Conservation (phyloP, 2,329 filamentous ascomycete species). For the Bipolaris sorokiniana region DNA sequence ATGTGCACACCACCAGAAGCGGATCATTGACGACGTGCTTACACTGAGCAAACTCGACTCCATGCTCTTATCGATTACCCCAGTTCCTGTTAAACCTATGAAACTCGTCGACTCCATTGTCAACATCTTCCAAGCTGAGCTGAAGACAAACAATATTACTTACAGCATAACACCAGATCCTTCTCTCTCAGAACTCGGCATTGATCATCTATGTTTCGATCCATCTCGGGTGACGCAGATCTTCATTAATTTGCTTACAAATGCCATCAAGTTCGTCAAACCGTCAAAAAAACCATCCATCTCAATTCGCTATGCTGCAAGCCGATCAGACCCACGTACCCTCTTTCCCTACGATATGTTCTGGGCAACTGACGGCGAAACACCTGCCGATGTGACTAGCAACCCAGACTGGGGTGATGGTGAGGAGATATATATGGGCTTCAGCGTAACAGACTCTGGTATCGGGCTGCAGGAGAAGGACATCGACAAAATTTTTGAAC, state of each 20-base stretch:
- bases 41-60: slow-evolving; percentile 56
- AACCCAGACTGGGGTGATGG: slow-evolving; percentile 47
- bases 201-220: slow-evolving; percentile 52
- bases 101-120: slow-evolving; percentile 47
- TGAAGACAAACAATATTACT: slow-evolving; percentile 41
- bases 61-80: slow-evolving; percentile 52
- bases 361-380: slow-evolving; percentile 37
- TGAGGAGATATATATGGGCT: slow-evolving; percentile 48
- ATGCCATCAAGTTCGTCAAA: slow-evolving; percentile 53
- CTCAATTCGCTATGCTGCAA: slow-evolving; percentile 48
- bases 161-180: slow-evolving; percentile 44
- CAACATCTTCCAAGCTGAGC: slow-evolving; percentile 49
- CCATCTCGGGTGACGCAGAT: slow-evolving; percentile 66
- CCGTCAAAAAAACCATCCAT: slow-evolving; percentile 44
- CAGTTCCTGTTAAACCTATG: slow-evolving; percentile 47
- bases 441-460: slow-evolving; percentile 51
- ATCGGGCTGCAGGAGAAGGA: slow-evolving; percentile 51
- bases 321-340: slow-evolving; percentile 26
- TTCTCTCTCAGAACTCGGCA: slow-evolving; percentile 44
- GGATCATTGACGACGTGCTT: slow-evolving; percentile 57
- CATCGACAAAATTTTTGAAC: slow-evolving; percentile 47
- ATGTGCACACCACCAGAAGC: slow-evolving; percentile 56
- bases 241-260: slow-evolving; percentile 76
- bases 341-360: slow-evolving; percentile 40
- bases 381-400: slow-evolving; percentile 30